Conservation (phyloP, 1,284 basidiomycete species). For the Ceratobasidium sp. region DNA sequence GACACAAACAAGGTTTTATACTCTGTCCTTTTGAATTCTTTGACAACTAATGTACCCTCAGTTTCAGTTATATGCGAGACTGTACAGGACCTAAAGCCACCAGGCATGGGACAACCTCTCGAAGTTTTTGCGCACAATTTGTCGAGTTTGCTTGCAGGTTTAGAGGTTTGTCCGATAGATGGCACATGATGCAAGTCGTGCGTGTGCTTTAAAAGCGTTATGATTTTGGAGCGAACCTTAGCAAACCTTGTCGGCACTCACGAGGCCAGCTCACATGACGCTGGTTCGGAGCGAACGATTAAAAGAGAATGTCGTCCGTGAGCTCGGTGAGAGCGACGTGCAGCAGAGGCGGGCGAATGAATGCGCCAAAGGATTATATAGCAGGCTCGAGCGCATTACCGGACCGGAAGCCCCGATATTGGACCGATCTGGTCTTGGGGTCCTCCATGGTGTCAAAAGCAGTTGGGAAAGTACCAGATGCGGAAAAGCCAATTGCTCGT, state of each 20-base stretch:
- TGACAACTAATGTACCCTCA: not conserved
- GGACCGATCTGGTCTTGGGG: slow-evolving; percentile 31
- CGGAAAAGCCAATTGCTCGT: slow-evolving; percentile 36
- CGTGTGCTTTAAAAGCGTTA: not conserved
- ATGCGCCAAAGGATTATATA: not conserved
- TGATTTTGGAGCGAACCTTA: not conserved
- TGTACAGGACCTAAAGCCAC: slow-evolving; percentile 10
- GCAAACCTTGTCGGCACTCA: slow-evolving; percentile 1
- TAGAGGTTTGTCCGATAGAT: not conserved
- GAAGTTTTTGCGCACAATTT: not conserved
- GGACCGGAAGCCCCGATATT: slow-evolving; percentile 27
- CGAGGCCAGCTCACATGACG: slow-evolving; percentile 15
- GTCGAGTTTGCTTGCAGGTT: not conserved
- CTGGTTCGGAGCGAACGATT: slow-evolving; percentile 7
- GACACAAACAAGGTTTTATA: slow-evolving; percentile 22
- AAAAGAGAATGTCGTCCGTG: slow-evolving; percentile 15
- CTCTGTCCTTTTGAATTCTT: slow-evolving; percentile 16
- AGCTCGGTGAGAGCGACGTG: not conserved
- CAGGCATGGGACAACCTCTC: no score
- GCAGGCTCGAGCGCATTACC: no score
- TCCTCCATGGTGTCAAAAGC: slow-evolving; percentile 23
- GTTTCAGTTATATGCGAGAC: slow-evolving; percentile 6
- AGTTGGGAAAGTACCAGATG: not conserved
- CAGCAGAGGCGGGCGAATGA: not conserved
- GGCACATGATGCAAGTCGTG: slow-evolving; percentile 1